Percentiles rank a stretch among this genome's conserved stretches.
Evolutionary conservation across 163 green algal genomes (phyloP).

Genomic region (Trebouxia gelatinosa): DNA sequence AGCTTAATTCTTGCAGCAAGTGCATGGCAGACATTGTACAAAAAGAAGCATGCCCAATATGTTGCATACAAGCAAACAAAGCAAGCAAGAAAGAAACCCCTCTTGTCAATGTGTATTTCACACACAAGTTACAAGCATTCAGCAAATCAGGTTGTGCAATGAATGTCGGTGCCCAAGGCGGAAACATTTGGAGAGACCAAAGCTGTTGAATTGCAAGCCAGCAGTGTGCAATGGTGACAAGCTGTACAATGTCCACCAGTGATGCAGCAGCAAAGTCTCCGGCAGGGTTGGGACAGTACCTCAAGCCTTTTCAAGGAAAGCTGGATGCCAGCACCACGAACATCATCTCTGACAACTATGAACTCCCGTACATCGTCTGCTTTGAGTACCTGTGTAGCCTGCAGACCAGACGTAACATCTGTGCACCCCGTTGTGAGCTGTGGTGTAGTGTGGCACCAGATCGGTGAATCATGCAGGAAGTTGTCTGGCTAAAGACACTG

Average conservation of each 20-base stretch:
- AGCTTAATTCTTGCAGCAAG: neutral
- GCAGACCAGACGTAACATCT: neutral
- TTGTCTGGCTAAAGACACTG: no score
- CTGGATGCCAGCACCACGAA: neutral
- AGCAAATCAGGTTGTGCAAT: neutral
- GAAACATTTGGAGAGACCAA: no score
- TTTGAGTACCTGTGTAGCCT: slow-evolving; percentile 12
- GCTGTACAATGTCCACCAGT: neutral
- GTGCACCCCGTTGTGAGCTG: no score
- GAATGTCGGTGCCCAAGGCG: no score
- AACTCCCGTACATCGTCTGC: slow-evolving; percentile 5
- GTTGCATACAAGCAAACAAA: neutral
- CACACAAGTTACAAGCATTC: neutral
- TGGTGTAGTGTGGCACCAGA: no score
- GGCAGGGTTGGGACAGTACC: neutral
- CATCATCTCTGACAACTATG: slow-evolving; percentile 13
- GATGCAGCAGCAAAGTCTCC: neutral
- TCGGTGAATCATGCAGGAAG: no score
- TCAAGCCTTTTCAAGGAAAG: slow-evolving; percentile 9
- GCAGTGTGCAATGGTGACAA: neutral
- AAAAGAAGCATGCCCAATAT: neutral
- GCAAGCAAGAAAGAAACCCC: neutral
- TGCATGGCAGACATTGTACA: neutral
- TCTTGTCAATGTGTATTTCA: neutral
- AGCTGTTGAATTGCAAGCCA: no score